These are phyloP conservation scores for Picochlorum costavermella DNA, from an alignment of 139 green algal genomes.

Conservation along the genomic window DNA sequence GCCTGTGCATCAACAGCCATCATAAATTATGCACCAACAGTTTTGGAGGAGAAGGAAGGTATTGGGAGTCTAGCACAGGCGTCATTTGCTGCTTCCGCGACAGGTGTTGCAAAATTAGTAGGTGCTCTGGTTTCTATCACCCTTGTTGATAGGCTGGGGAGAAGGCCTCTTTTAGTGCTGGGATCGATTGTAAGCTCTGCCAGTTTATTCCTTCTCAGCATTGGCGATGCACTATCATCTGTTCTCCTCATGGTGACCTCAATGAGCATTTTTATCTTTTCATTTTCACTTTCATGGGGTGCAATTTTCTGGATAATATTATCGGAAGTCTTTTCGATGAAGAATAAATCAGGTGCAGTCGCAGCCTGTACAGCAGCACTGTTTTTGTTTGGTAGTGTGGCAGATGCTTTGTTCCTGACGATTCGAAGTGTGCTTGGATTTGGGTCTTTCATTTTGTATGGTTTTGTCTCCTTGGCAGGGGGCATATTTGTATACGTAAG, in stretches of 20 bases:
- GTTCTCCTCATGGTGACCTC: constrained; percentile 28
- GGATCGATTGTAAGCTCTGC: constrained; percentile 38
- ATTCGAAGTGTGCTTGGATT: constrained; percentile 39
- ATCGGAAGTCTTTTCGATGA: constrained; percentile 68
- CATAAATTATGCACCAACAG: constrained; percentile 74
- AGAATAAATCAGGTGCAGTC: constrained; percentile 43
- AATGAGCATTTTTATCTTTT: constrained; percentile 73
- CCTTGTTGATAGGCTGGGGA: constrained; percentile 59
- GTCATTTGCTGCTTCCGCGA: constrained; percentile 32
- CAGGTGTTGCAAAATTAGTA: constrained; percentile 58
- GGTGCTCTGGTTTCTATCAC: constrained; percentile 35
- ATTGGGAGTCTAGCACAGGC: constrained; percentile 24
- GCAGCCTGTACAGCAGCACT: constrained; percentile 49
- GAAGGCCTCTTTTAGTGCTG: constrained; percentile 62
- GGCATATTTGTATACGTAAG: constrained; percentile 38
- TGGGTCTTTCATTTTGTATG: constrained; percentile 50
- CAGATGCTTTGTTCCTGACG: constrained; percentile 62
- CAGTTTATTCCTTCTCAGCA: constrained; percentile 26
- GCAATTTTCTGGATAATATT: constrained; percentile 76
- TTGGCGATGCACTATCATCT: constrained; percentile 17
- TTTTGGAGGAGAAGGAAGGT: constrained; percentile 34
- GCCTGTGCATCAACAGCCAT: constrained; percentile 56
- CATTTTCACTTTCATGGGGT: constrained; percentile 52
- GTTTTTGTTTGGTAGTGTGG: constrained; percentile 51
- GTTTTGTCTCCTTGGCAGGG: constrained; percentile 20